Evolutionary conservation across 106 monocot species (phyloP), one percentile per base, ranked within the genome.

Genomic region (Amphibolis antarctica): DNA sequence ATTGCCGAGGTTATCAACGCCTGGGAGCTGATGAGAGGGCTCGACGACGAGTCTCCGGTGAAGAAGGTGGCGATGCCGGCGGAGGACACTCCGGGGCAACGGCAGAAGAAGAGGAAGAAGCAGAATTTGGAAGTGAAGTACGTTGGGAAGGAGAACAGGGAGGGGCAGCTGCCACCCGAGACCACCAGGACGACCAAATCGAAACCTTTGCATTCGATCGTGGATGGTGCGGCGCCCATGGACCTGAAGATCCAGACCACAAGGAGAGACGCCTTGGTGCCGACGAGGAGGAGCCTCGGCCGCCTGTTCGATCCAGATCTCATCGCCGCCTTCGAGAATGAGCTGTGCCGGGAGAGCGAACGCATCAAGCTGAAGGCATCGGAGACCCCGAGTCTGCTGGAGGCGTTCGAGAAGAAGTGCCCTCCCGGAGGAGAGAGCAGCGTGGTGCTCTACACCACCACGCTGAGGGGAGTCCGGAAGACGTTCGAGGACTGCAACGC

Each of bases 401-500:
- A 63, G 12, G 63, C 63, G 0, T 85, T 74, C 48, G 74, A 80
- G 51, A 70, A 76, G 65, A 85, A 73, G 46, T 86, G 92, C 69
- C 92, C 92, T 6, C 81, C 84, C 2, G 78, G 86, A 0, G 94
- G 86, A 0, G 78, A 76, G 28, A 64, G 73, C 17, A 54, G 82
- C 0, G 69, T 82, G 43, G 75, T 96, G 1, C 68, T 96, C 28
- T 96, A 96, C 74, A 89, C 88, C 0, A 96, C 94, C 0, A 80
- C 86, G 1, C 66, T 96, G 70, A 61, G 86, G 28, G 94, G 94
- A 5, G 90, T 96, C 22, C 49, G 89, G 28, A 86, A 80, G 66
- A 96, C 94, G 0, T 96, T 82, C 53, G 94, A 96, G 66, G 86
- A 96, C 46, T 96, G 94, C 77, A 96, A 96, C 55, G 68, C 66